Percentiles rank a stretch among this genome's conserved stretches.
phyloP scores from a whole-genome alignment of 371 early-diverging fungal genomes.

The Syncephalastrum monosporum region DNA sequence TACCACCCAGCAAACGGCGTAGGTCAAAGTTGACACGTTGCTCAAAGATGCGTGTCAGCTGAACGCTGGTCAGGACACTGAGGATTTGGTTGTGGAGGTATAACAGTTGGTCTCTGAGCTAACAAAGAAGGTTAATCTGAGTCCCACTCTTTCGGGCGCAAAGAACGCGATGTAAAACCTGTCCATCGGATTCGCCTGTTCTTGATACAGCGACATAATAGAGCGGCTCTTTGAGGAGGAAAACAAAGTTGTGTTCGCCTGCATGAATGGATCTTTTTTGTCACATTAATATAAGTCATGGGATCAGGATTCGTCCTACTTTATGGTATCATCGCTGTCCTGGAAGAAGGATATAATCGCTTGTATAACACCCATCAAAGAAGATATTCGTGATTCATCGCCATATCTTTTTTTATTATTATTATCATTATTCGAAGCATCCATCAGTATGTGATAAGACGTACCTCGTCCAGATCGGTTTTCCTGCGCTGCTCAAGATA shows the following conservation, averaged over 20 bases:
- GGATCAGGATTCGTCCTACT: conserved; percentile 32
- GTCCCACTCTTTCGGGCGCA: background rate
- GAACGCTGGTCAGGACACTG: conserved; percentile 80
- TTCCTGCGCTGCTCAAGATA: conserved; percentile 84
- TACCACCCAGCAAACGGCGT: conserved; percentile 72
- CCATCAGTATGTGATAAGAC: background rate
- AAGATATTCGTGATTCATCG: conserved; percentile 85
- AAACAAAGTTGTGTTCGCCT: conserved; percentile 80
- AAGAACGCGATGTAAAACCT: conserved; percentile 40
- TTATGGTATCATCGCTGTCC: conserved; percentile 78
- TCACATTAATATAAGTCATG: background rate
- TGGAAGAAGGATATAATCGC: conserved; percentile 87
- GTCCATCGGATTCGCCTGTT: conserved; percentile 79
- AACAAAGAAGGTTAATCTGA: background rate
- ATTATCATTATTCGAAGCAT: background rate
- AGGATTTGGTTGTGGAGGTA: conserved; percentile 86
- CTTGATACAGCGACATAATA: conserved; percentile 83
- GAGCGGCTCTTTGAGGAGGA: conserved; percentile 77
- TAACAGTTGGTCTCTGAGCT: conserved; percentile 81
- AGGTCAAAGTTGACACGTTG: conserved; percentile 89
- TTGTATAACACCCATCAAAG: conserved; percentile 90
- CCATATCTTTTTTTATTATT: conserved; percentile 62
- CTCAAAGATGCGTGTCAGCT: conserved; percentile 85
- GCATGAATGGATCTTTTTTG: conserved; percentile 68
- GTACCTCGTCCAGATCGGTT: conserved; percentile 80